These are phyloP conservation scores for Pyrus hybrid DNA, from an alignment of 331 rosid genomes.

Conservation along the genomic window DNA sequence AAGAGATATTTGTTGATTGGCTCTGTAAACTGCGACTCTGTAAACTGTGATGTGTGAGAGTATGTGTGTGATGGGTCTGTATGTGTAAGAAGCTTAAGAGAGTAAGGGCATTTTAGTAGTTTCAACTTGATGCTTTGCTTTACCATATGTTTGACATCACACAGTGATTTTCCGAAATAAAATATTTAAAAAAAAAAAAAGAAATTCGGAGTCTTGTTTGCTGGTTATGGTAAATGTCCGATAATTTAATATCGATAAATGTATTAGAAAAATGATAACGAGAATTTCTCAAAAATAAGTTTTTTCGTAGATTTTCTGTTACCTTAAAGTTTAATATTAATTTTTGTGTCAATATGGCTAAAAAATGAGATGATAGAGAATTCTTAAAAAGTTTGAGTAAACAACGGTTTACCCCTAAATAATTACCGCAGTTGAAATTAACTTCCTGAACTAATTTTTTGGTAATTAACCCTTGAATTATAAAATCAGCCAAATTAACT, in stretches of 20 bases:
- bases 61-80: not conserved
- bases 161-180: not conserved
- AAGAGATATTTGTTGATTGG: slow-evolving; percentile 70
- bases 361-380: rapidly evolving
- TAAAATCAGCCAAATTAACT: no score
- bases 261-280: no score
- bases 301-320: rapidly evolving
- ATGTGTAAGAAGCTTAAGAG: not conserved
- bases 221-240: not conserved
- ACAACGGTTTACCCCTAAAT: no score
- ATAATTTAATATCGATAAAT: no score
- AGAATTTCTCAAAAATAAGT: no score
- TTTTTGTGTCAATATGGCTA: rapidly evolving
- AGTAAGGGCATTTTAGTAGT: slow-evolving; percentile 30
- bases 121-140: not conserved
- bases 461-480: no score
- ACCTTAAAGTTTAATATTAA: no score
- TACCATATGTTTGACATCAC: not conserved
- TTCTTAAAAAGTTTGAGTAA: no score
- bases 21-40: slow-evolving; percentile 34
- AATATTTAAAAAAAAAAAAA: no score
- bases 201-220: not conserved
- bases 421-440: no score
- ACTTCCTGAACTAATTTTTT: no score
- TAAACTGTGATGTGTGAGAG: slow-evolving; percentile 1